Evolutionary conservation across 75 land plant species (phyloP).

Genomic region (Selaginella moellendorffii): DNA sequence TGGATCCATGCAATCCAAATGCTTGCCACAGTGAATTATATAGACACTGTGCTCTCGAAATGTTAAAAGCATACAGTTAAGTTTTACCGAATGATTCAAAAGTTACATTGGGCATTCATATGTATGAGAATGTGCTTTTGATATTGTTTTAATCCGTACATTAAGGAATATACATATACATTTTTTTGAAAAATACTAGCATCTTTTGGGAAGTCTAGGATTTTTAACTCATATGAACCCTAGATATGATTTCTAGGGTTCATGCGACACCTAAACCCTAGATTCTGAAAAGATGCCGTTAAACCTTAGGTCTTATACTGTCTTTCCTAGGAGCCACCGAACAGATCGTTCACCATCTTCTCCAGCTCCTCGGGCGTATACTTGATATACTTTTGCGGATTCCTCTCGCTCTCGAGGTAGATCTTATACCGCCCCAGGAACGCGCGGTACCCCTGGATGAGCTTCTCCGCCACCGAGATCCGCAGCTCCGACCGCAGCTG

Average conservation of each 20-base stretch:
- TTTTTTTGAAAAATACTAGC: neutral
- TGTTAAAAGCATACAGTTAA: no score
- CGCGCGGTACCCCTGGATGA: slow-evolving; percentile 59
- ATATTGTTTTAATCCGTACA: no score
- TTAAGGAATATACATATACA: neutral
- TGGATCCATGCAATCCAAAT: no score
- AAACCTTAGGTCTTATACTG: neutral
- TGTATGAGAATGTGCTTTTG: no score
- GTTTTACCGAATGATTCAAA: no score
- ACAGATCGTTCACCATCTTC: slow-evolving; percentile 42
- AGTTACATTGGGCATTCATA: no score
- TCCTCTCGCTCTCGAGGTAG: slow-evolving; percentile 33
- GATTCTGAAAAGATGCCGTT: no score
- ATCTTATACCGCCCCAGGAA: slow-evolving; percentile 33
- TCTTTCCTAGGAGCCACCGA: slow-evolving; percentile 33
- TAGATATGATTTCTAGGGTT: no score
- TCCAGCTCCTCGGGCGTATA: slow-evolving; percentile 40
- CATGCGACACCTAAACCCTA: no score
- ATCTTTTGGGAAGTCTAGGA: neutral
- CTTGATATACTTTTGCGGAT: slow-evolving; percentile 47
- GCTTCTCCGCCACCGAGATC: slow-evolving; percentile 46
- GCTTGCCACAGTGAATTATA: no score
- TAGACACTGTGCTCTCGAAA: no score
- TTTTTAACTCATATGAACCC: no score
- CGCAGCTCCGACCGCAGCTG: slow-evolving; percentile 51